A percentile compares a stretch with the other conserved stretches of the same genome.
phyloP scores from a whole-genome alignment of 2,329 filamentous ascomycete species.

The Curvularia hawaiiensis region DNA sequence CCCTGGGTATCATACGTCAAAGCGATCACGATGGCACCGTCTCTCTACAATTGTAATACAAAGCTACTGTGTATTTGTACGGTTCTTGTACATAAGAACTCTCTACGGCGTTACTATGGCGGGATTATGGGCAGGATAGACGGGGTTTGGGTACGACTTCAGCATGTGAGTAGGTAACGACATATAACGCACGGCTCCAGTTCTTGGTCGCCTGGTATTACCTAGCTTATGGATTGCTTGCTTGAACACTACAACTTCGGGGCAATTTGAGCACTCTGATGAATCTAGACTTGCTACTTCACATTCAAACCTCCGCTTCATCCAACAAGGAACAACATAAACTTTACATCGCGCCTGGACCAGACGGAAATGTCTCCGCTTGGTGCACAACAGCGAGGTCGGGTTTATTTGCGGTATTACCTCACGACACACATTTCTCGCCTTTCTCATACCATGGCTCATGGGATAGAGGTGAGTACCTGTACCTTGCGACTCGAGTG shows the following conservation, averaged over 20 bases:
- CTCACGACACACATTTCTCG: slow-evolving; percentile 4
- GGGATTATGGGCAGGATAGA: not conserved
- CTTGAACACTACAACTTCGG: not conserved
- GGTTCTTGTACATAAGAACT: not conserved
- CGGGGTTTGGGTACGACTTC: not conserved
- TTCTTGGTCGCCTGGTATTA: not conserved
- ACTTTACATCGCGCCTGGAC: not conserved
- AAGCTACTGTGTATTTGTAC: slow-evolving; percentile 10
- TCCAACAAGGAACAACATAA: not conserved
- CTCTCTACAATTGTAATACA: not conserved
- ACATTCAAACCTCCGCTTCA: not conserved
- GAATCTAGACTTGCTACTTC: not conserved
- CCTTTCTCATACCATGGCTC: slow-evolving; percentile 1
- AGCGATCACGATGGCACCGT: not conserved
- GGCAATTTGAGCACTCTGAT: not conserved
- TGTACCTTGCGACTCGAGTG: slow-evolving; percentile 15
- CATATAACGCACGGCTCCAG: not conserved
- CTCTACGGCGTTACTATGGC: slow-evolving; percentile 1
- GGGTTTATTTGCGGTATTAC: slow-evolving; percentile 4
- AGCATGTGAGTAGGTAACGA: not conserved
- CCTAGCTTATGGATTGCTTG: slow-evolving; percentile 1
- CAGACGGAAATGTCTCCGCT: not conserved
- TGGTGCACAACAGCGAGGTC: slow-evolving; percentile 4
- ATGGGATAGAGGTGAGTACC: slow-evolving; percentile 3
- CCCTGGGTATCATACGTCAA: not conserved